Evolutionary conservation across 306 rosid species (phyloP), one percentile per base, ranked within the genome.

Genomic region (Gastrolobium villosum): DNA sequence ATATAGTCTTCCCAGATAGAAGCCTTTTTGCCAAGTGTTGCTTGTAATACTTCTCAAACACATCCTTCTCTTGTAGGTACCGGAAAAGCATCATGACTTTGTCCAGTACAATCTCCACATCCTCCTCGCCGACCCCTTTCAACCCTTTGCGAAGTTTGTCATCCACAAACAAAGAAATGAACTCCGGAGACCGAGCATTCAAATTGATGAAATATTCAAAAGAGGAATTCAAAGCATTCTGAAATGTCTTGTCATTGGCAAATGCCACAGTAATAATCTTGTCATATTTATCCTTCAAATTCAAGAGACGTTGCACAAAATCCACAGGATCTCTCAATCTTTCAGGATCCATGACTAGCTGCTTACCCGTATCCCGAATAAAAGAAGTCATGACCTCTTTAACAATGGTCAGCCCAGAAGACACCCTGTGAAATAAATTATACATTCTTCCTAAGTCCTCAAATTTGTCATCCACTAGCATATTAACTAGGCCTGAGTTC

Each of bases 51-150:
- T 84, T 87, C 77, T 87, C 88, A 84, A 84, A 87, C 64, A 87
- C 87, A 39, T 87, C 91, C 54, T 87, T 87, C 77, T 87, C 88
- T 69, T 87, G 91, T 2, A 87, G 88, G 77, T 82, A 87, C 30
- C 91, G 83, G 77, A 87, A 87, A 69, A 87, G 91, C 88, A 87
- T 82, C 91, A 87, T 87, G 30, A 87, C 88, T 79, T 87, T 87
- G 85, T 84, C 91, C 45, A 87, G 75, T 73, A 85, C 75, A 79
- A 85, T 20, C 80, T 87, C 91, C 63, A 85, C 91, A 64, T 87
- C 91, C 75, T 87, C 91, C 82, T 87, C 91, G 6, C 88, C 86
- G 15, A 87, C 84, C 69, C 85, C 91, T 75, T 83, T 82, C 75
- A 87, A 55, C 53, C 85, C 88, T 85, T 79, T 82, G 34, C 88